phyloP scores from a whole-genome alignment of 169 alveolate genomes.

The Eimeria sp. region DNA sequence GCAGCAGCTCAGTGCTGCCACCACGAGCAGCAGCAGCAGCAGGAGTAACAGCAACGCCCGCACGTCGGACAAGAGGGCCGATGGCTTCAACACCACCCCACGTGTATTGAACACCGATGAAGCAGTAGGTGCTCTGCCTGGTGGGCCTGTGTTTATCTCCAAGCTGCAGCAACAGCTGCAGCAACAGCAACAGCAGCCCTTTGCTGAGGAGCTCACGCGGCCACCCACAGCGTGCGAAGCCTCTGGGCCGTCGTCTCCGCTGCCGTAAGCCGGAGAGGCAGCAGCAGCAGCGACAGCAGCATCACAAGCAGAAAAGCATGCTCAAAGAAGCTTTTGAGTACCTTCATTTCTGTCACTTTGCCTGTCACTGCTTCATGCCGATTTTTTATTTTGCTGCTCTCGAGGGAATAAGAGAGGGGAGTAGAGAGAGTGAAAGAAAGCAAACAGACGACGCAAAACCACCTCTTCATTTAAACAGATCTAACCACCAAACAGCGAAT shows the following conservation, averaged over 20 bases:
- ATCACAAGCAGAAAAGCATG: too few relatives aligned
- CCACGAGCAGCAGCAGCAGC: constrained; percentile 47
- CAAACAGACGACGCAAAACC: too few relatives aligned
- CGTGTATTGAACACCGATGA: background rate
- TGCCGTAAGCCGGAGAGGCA: background rate
- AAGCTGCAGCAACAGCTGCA: constrained; percentile 47
- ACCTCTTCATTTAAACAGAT: too few relatives aligned
- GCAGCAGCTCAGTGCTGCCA: constrained; percentile 32
- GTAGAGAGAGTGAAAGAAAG: background rate
- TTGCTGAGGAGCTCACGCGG: constrained; percentile 33
- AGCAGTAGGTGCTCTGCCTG: background rate
- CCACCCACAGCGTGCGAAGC: constrained; percentile 36
- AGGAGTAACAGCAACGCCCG: constrained; percentile 4
- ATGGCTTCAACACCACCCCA: background rate
- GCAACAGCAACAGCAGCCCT: constrained; percentile 51
- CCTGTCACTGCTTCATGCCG: background rate
- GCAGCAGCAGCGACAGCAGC: constrained; percentile 13
- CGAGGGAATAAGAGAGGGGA: too few relatives aligned
- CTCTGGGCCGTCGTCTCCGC: constrained; percentile 38
- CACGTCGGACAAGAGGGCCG: constrained; percentile 9
- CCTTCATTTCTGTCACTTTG: background rate
- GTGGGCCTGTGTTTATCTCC: constrained; percentile 13
- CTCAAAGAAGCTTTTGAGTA: too few relatives aligned
- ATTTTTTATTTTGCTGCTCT: background rate
- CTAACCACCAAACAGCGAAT: too few relatives aligned